Percentiles rank a stretch among this genome's conserved stretches.
Evolutionary conservation across 2,329 filamentous ascomycete genomes (phyloP).

Genomic region (Sporothrix euskadiensis): DNA sequence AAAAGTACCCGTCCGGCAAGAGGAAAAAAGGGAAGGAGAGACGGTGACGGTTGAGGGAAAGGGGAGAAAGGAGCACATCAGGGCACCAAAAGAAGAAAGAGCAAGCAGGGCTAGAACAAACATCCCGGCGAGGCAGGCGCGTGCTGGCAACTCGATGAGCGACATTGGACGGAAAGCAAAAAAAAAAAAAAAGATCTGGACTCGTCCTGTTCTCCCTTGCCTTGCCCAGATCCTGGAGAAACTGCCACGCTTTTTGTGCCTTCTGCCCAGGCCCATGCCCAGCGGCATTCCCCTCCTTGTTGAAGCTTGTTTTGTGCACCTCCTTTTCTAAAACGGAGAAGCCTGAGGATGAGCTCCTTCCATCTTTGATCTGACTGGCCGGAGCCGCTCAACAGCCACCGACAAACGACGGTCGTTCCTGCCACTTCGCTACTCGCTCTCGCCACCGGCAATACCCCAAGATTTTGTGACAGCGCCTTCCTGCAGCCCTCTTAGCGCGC

Average conservation of each 20-base stretch:
- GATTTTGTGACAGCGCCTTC: not conserved
- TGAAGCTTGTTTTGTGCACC: conserved; percentile 13
- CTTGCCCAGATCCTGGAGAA: conserved; percentile 1
- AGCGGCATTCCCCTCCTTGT: not conserved
- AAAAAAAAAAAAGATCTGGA: not conserved
- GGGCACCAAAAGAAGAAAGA: not conserved
- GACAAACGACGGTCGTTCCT: not conserved
- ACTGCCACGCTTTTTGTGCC: conserved; percentile 16
- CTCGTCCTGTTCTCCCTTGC: not conserved
- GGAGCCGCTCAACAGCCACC: not conserved
- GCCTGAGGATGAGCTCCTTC: not conserved
- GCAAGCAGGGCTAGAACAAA: not conserved
- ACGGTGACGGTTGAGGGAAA: not conserved
- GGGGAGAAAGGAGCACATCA: not conserved
- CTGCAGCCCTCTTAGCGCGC: conserved; percentile 23
- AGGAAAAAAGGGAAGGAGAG: not conserved
- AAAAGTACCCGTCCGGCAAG: not conserved
- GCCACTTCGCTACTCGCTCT: not conserved
- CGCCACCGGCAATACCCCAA: conserved; percentile 15
- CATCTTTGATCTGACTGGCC: conserved; percentile 9
- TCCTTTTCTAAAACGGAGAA: not conserved
- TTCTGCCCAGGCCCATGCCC: conserved; percentile 9
- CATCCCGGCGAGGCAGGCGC: not conserved
- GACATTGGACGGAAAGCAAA: not conserved
- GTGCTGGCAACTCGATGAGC: not conserved